Evolutionary conservation across 2,329 filamentous ascomycete genomes (phyloP).

Genomic region (Epichloe amarillans): DNA sequence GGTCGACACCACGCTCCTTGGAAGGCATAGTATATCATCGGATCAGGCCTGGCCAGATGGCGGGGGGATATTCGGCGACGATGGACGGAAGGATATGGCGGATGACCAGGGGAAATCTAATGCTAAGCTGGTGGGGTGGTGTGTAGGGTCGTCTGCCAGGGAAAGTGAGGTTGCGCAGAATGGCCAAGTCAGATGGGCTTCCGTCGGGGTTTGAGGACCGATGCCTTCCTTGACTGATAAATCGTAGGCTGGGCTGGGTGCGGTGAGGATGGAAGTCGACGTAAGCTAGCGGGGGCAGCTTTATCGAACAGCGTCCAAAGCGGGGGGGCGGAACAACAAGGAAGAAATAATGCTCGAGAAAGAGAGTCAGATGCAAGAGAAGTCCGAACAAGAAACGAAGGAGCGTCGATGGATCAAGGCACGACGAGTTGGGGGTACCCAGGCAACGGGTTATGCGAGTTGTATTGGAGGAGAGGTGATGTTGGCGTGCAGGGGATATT

Average conservation of each 20-base stretch:
- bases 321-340: not conserved
- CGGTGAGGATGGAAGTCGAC: not conserved
- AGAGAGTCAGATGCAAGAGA: not conserved
- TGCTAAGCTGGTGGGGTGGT: not conserved
- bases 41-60: constrained; percentile 1
- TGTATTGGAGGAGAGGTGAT: not conserved
- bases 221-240: constrained; percentile 2
- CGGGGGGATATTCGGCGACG: not conserved
- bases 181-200: not conserved
- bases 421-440: not conserved
- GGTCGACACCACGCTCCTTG: constrained; percentile 29
- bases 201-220: not conserved
- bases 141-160: not conserved
- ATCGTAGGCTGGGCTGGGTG: not conserved
- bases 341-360: not conserved
- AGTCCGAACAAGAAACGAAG: not conserved
- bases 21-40: constrained; percentile 26
- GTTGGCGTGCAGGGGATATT: not conserved
- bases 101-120: not conserved
- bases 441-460: not conserved
- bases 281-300: not conserved
- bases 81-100: not conserved
- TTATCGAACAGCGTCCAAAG: not conserved
- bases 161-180: not conserved
- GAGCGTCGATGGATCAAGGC: not conserved